phyloP scores from a whole-genome alignment of 169 alveolate species.

The Eimeria maxima region DNA sequence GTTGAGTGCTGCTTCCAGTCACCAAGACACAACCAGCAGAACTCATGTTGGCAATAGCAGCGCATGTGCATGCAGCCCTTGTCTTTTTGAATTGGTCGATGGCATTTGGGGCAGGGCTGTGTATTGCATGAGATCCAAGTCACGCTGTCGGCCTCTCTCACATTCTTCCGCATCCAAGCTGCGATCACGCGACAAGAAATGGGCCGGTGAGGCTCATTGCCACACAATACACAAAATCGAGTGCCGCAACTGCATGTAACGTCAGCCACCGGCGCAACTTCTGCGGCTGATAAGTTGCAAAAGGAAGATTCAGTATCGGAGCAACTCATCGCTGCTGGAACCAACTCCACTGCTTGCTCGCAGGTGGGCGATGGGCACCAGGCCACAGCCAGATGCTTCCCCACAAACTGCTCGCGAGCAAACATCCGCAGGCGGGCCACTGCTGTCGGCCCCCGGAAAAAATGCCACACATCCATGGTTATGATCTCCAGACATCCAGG shows the following conservation, averaged over 20 bases:
- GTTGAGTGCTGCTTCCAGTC: constrained; percentile 88
- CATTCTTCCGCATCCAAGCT: constrained; percentile 87
- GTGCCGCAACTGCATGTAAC: constrained; percentile 91
- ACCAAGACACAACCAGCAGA: constrained; percentile 94
- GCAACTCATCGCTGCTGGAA: constrained; percentile 65
- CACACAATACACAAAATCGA: constrained; percentile 89
- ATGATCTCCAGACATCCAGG: constrained; percentile 58
- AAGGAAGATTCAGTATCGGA: constrained; percentile 14
- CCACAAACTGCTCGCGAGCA: constrained; percentile 80
- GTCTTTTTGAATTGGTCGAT: constrained; percentile 91
- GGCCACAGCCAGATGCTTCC: constrained; percentile 86
- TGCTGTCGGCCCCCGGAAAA: constrained; percentile 63
- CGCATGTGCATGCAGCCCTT: constrained; percentile 95
- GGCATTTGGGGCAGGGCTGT: constrained; percentile 91
- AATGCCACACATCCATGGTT: constrained; percentile 54
- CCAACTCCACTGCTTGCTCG: constrained; percentile 86
- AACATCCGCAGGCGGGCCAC: constrained; percentile 64
- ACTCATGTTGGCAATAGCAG: constrained; percentile 91
- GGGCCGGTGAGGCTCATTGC: constrained; percentile 91
- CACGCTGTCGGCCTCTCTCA: constrained; percentile 89
- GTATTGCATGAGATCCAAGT: constrained; percentile 92
- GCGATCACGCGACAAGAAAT: constrained; percentile 89
- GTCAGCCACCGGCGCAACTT: constrained; percentile 77
- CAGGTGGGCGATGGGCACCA: constrained; percentile 94
- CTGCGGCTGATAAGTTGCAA: constrained; percentile 50